Evolutionary conservation across 805 yeast genomes (phyloP).

Genomic region (Lipomyces mesembrius): DNA sequence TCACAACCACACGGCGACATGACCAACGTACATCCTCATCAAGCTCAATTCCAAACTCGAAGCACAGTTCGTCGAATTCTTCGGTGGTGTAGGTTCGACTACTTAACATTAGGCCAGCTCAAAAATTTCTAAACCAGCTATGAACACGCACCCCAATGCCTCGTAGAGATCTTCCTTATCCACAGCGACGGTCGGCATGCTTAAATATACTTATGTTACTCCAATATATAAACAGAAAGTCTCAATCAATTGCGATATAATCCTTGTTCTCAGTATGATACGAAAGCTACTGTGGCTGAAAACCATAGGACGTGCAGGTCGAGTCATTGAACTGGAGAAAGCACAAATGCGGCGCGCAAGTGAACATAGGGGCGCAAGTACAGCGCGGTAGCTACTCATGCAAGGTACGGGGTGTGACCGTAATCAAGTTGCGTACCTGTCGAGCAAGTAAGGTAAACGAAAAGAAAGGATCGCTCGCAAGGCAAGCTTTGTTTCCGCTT

Average conservation of each 20-base stretch:
- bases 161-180: conserved; percentile 91
- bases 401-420: neutral
- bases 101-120: neutral
- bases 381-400: neutral
- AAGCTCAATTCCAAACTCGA: conserved; percentile 95
- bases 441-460: neutral
- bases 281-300: too few species aligned
- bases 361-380: neutral
- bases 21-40: conserved; percentile 73
- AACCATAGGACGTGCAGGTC: too few species aligned
- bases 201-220: conserved; percentile 24
- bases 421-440: neutral
- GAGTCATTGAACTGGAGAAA: neutral
- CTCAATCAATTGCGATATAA: neutral
- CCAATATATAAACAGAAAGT: neutral
- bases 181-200: conserved; percentile 95
- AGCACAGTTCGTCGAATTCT: conserved; percentile 96
- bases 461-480: neutral
- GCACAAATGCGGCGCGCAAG: neutral
- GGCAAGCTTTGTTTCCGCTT: neutral
- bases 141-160: conserved; percentile 58
- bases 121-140: neutral
- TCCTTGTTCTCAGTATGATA: too few species aligned
- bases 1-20: neutral
- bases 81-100: conserved; percentile 69